These are phyloP conservation scores for Haberlea rhodopensis DNA, from an alignment of 257 asterid genomes.

Conservation along the genomic window DNA sequence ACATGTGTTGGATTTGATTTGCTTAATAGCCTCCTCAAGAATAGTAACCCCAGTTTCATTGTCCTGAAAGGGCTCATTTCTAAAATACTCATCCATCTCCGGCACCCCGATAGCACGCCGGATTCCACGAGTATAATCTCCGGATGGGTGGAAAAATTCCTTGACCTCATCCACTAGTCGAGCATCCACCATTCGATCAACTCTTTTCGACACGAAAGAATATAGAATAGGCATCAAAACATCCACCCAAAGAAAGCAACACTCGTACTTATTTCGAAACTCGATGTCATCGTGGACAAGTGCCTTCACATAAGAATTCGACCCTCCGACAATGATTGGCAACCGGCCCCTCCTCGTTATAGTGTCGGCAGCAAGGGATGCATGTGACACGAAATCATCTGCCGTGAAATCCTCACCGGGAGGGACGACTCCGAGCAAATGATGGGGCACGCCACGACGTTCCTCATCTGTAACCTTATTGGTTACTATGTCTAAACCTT, in stretches of 20 bases:
- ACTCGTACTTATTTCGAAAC: constrained; percentile 52
- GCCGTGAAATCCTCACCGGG: constrained; percentile 55
- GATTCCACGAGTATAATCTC: constrained; percentile 57
- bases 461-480: constrained; percentile 68
- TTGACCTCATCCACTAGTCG: constrained; percentile 62
- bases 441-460: constrained; percentile 63
- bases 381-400: constrained; percentile 52
- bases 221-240: constrained; percentile 47
- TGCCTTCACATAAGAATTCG: constrained; percentile 65
- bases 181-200: constrained; percentile 57
- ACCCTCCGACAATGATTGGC: constrained; percentile 85
- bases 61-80: constrained; percentile 28
- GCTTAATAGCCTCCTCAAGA: constrained; percentile 45
- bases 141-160: constrained; percentile 44
- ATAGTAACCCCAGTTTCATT: constrained; percentile 16
- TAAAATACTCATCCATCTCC: constrained; percentile 56
- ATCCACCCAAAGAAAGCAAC: constrained; percentile 69
- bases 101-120: constrained; percentile 78
- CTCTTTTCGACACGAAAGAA: constrained; percentile 55
- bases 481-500: constrained; percentile 52
- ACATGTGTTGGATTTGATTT: constrained; percentile 59
- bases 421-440: constrained; percentile 50
- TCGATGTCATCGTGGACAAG: constrained; percentile 43
- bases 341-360: constrained; percentile 44
- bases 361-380: constrained; percentile 39